Conservation (phyloP, 108 stramenopile species). For the Cyclotella sp. region DNA sequence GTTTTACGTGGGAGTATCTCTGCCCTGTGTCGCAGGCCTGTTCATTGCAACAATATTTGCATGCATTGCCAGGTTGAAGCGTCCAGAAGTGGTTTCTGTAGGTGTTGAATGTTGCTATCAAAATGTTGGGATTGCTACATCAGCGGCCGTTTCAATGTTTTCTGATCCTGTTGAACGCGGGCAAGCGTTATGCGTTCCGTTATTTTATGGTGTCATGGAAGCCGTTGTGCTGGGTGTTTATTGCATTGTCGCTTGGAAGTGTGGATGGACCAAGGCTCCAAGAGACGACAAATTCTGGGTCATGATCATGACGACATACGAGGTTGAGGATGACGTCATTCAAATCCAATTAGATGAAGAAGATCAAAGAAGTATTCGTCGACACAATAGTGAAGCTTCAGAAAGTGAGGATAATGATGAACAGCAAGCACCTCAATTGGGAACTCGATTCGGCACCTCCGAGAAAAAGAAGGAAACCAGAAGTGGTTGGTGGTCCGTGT, state of each 20-base stretch:
- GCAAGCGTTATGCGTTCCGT: conserved; percentile 81
- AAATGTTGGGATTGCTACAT: conserved; percentile 88
- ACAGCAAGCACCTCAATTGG: background rate
- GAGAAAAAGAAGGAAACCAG: background rate
- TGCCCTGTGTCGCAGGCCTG: conserved; percentile 74
- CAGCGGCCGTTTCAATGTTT: conserved; percentile 81
- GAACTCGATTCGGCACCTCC: background rate
- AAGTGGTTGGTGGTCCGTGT: conserved; percentile 7
- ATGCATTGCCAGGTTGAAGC: conserved; percentile 47
- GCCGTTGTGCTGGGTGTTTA: conserved; percentile 71
- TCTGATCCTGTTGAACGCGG: conserved; percentile 59
- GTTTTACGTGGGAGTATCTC: conserved; percentile 73
- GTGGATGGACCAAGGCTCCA: conserved; percentile 85
- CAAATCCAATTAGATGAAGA: conserved; percentile 9
- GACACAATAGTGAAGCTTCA: background rate
- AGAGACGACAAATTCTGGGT: conserved; percentile 65
- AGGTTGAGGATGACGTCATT: conserved; percentile 51
- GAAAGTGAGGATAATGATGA: background rate
- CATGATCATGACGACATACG: conserved; percentile 67
- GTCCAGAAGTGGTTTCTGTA: conserved; percentile 80
- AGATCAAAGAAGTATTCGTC: conserved; percentile 1
- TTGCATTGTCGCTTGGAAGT: conserved; percentile 76
- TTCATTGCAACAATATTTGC: conserved; percentile 64
- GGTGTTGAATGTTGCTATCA: conserved; percentile 89
- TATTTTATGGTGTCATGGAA: conserved; percentile 81